Conservation (phyloP, 495 filamentous ascomycete genomes). For the Cryomyces minteri region DNA sequence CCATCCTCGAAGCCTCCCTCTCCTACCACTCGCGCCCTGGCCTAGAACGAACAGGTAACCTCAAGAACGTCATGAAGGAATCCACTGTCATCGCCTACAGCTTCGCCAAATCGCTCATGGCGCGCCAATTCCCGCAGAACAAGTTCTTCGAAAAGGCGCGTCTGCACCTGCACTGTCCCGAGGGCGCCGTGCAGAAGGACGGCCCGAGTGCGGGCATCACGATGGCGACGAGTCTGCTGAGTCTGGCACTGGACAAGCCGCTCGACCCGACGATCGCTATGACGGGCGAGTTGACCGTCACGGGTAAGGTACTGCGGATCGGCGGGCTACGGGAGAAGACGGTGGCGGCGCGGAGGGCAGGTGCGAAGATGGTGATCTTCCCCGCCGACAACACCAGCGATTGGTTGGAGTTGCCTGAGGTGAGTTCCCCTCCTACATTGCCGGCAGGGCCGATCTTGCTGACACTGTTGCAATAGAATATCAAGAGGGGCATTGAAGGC, state of each 20-base stretch:
- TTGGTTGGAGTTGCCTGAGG: slow-evolving; percentile 96
- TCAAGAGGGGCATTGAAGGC: slow-evolving; percentile 88
- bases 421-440: slow-evolving; percentile 27
- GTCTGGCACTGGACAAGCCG: slow-evolving; percentile 57
- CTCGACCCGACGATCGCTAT: slow-evolving; percentile 84
- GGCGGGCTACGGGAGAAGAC: slow-evolving; percentile 96
- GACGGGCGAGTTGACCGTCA: slow-evolving; percentile 97
- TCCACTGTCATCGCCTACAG: slow-evolving; percentile 88
- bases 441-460: slow-evolving; percentile 12
- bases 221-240: slow-evolving; percentile 85
- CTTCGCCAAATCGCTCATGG: slow-evolving; percentile 81
- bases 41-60: slow-evolving; percentile 79
- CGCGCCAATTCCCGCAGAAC: slow-evolving; percentile 68
- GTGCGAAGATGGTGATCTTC: slow-evolving; percentile 90
- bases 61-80: slow-evolving; percentile 97
- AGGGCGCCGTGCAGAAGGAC: slow-evolving; percentile 93
- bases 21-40: slow-evolving; percentile 51
- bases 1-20: slow-evolving; percentile 74
- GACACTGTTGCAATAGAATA: slow-evolving; percentile 47
- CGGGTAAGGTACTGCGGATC: slow-evolving; percentile 91
- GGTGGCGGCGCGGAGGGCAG: slow-evolving; percentile 86
- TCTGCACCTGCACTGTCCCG: slow-evolving; percentile 91
- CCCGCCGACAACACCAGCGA: slow-evolving; percentile 86
- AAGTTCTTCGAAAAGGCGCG: slow-evolving; percentile 91
- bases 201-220: slow-evolving; percentile 90